Percentiles rank a stretch among this genome's conserved stretches.
Evolutionary conservation across 2,329 filamentous ascomycete species (phyloP).

Genomic region (Hypoxylon sp.): DNA sequence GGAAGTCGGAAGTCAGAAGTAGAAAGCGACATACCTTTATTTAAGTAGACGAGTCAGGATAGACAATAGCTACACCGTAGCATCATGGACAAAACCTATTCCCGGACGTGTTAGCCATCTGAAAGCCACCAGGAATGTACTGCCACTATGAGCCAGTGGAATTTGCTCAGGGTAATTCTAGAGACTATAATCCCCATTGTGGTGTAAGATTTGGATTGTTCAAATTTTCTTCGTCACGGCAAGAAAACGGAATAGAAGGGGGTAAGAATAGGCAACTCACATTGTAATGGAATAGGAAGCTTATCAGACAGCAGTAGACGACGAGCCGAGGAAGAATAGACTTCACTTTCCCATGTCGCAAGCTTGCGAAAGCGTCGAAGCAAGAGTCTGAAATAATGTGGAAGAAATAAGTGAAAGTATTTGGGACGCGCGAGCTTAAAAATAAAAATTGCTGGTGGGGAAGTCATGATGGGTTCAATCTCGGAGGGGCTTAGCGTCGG

Average conservation of each 20-base stretch:
- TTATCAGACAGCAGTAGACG: neutral
- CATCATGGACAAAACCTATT: constrained; percentile 20
- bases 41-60: constrained; percentile 1
- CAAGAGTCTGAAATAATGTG: constrained; percentile 11
- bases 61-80: neutral
- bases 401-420: constrained; percentile 16
- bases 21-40: constrained; percentile 61
- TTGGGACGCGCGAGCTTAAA: constrained; percentile 17
- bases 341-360: constrained; percentile 15
- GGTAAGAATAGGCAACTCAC: constrained; percentile 19
- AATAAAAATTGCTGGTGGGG: constrained; percentile 38
- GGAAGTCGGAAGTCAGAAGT: constrained; percentile 29
- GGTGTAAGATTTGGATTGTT: constrained; percentile 75
- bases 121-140: neutral
- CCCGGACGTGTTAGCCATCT: constrained; percentile 36
- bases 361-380: constrained; percentile 4
- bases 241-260: constrained; percentile 39
- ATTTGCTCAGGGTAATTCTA: constrained; percentile 70
- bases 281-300: constrained; percentile 7
- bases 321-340: neutral
- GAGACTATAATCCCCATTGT: constrained; percentile 67
- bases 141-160: constrained; percentile 7
- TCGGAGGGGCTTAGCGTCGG: constrained; percentile 14
- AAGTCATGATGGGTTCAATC: constrained; percentile 4
- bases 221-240: constrained; percentile 61